These are phyloP conservation scores for Fusarium avenaceum DNA, from an alignment of 2,329 filamentous ascomycete genomes.

Conservation along the genomic window DNA sequence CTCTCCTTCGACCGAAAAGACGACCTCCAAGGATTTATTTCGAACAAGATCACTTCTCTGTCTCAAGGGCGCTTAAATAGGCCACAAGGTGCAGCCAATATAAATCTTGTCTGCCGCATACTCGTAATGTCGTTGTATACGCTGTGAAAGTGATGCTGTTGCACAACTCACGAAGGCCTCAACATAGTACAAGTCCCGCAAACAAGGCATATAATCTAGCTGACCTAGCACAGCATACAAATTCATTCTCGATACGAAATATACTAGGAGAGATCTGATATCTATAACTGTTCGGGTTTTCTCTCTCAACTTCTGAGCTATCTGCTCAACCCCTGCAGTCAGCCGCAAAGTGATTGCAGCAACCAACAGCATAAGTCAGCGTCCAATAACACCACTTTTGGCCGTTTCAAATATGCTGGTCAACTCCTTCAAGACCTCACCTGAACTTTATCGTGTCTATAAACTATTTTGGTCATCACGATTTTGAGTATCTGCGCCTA, in stretches of 20 bases:
- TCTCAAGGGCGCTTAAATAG: conserved; percentile 13
- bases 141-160: neutral
- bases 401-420: conserved; percentile 28
- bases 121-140: neutral
- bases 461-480: conserved; percentile 9
- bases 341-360: conserved; percentile 34
- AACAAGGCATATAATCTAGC: neutral
- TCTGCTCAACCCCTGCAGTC: conserved; percentile 28
- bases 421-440: conserved; percentile 2
- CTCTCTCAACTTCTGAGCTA: neutral
- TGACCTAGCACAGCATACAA: neutral
- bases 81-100: neutral
- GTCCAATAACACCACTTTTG: conserved; percentile 42
- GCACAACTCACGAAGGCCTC: neutral
- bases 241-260: neutral
- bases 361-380: conserved; percentile 54
- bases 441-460: conserved; percentile 2
- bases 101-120: neutral
- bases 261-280: neutral
- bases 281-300: neutral
- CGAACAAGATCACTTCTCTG: neutral
- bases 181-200: neutral
- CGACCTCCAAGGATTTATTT: neutral
- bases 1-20: neutral
- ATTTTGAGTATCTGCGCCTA: neutral